Conservation (phyloP, 306 rosid species). For the Cicer yamashitae region DNA sequence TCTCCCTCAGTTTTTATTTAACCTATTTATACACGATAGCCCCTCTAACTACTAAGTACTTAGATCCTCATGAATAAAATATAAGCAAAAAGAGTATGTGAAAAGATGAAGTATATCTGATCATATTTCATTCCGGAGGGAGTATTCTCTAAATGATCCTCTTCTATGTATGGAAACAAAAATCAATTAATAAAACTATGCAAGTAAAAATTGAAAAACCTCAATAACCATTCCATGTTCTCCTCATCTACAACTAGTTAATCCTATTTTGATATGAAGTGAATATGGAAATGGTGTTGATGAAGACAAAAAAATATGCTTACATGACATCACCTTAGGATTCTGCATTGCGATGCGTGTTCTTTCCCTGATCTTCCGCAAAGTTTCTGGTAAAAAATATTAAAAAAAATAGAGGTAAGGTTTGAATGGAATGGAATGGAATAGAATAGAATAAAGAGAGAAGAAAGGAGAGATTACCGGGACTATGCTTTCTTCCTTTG, state of each 20-base stretch:
- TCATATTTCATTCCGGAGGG: too few species aligned
- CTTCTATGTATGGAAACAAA: background rate
- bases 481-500: conserved; percentile 88
- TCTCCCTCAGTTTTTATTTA: background rate
- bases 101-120: too few species aligned
- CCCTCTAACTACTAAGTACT: background rate
- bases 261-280: background rate
- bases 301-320: conserved; percentile 63
- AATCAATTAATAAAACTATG: conserved; percentile 21
- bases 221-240: conserved; percentile 21
- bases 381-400: conserved; percentile 69
- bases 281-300: conserved; percentile 41
- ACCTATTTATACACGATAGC: background rate
- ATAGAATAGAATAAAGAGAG: background rate
- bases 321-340: conserved; percentile 99
- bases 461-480: conserved; percentile 59
- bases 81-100: too few species aligned
- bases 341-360: conserved; percentile 96
- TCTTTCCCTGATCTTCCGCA: conserved; percentile 81
- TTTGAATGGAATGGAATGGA: conserved; percentile 18
- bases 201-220: conserved; percentile 3
- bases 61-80: too few species aligned
- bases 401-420: conserved; percentile 13
- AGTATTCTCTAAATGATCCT: background rate
- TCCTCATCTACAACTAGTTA: conserved; percentile 24